phyloP scores from a whole-genome alignment of 2,329 filamentous ascomycete genomes.

The Fusarium foetens region DNA sequence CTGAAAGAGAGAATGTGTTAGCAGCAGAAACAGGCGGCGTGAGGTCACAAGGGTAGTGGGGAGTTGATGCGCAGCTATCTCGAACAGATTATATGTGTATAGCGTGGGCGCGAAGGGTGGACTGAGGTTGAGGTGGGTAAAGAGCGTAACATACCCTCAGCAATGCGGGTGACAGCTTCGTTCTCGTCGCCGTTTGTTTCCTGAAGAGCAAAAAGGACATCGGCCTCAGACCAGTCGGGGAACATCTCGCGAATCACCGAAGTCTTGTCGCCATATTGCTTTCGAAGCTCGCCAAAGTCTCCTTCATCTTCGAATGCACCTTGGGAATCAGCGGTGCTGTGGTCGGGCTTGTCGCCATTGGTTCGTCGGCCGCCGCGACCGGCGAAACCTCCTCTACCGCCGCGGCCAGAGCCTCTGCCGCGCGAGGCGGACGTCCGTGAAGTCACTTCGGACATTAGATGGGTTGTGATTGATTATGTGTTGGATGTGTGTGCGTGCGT shows the following conservation, averaged over 20 bases:
- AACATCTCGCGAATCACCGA: constrained; percentile 90
- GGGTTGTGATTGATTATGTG: constrained; percentile 53
- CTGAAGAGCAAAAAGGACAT: constrained; percentile 90
- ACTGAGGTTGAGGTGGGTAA: constrained; percentile 18
- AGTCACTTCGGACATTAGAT: constrained; percentile 92
- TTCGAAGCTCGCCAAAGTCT: constrained; percentile 91
- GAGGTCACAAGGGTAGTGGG: background rate
- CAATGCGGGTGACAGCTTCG: constrained; percentile 79
- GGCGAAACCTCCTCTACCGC: constrained; percentile 81
- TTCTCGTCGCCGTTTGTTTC: constrained; percentile 86
- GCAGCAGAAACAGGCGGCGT: constrained; percentile 21
- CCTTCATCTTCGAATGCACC: constrained; percentile 80
- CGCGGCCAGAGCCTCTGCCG: constrained; percentile 90
- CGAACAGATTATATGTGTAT: constrained; percentile 11
- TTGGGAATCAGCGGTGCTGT: constrained; percentile 68
- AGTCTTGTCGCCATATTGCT: constrained; percentile 84
- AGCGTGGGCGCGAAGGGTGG: constrained; percentile 31
- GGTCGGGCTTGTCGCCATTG: constrained; percentile 74
- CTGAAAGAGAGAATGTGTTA: constrained; percentile 57
- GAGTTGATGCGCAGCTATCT: constrained; percentile 12
- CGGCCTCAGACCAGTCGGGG: constrained; percentile 93
- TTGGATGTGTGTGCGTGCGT: constrained; percentile 40
- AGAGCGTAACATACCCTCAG: constrained; percentile 69
- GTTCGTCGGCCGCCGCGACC: constrained; percentile 77
- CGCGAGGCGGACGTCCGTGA: constrained; percentile 83